Conservation (phyloP, 495 filamentous ascomycete genomes). For the Hypoxylon fuscum region DNA sequence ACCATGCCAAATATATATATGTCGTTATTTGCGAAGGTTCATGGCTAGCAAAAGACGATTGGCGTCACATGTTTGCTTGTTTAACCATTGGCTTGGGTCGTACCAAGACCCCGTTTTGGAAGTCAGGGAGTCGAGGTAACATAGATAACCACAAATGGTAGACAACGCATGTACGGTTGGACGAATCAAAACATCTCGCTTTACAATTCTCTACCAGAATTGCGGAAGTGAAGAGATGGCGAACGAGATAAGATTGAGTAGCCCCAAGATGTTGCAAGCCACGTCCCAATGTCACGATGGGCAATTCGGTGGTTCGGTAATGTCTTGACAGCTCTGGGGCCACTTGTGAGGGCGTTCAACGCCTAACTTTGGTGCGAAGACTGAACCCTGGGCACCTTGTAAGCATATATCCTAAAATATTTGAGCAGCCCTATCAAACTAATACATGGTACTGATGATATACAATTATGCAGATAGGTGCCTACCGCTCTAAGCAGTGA, state of each 20-base stretch:
- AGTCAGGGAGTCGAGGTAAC: constrained; percentile 18
- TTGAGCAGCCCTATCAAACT: no score
- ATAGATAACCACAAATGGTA: neutral
- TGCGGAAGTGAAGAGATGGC: neutral
- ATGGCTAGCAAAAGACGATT: neutral
- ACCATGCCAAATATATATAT: no score
- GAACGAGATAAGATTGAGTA: constrained; percentile 11
- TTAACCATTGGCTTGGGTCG: neutral
- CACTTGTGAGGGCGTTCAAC: no score
- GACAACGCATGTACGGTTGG: constrained; percentile 1
- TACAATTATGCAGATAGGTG: no score
- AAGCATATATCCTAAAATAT: no score
- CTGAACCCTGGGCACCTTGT: no score
- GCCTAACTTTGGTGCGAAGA: no score
- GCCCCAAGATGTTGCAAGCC: neutral
- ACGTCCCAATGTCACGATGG: no score
- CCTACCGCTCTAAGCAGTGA: no score
- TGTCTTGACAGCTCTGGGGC: no score
- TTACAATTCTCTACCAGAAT: neutral
- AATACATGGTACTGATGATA: no score
- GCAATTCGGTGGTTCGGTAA: no score
- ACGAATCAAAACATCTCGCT: neutral
- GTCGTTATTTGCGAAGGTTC: neutral
- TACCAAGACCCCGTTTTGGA: constrained; percentile 2
- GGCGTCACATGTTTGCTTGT: neutral